Base-by-base conservation (phyloP, 352 stramenopile species). In the Pythium scleroteichum region DNA sequence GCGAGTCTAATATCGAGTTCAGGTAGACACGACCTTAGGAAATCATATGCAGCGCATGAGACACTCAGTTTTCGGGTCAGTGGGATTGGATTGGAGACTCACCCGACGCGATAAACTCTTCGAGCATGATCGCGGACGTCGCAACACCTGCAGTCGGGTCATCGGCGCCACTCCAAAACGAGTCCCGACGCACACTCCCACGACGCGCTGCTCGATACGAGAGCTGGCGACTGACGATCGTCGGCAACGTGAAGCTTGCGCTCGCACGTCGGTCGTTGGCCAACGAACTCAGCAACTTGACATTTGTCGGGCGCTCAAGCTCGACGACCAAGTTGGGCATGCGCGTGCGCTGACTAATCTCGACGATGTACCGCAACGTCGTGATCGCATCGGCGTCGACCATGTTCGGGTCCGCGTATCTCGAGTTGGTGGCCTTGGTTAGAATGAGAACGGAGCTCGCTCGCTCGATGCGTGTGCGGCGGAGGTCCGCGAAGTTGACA, bases 361-460 rank as follows among this genome's bases (percentile, higher is more conserved):
- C 84, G 14, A 93, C 74, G 22, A 93, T 93, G 53, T 89, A 91
- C 1, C 81, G 79, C 59, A 93, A 69, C 27, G 80, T 89, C 6
- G 84, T 93, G 62, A 93, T 93, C 10, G 84, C 84, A 49, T 93
- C 78, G 5, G 84, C 81, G 42, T 93, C 84, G 6, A 93, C 72
- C 84, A 93, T 93, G 50, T 93, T 93, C 6, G 79, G 74, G 44
- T 93, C 84, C 0, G 81, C 73, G 54, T 89, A 93, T 41, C 68
- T 62, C 8, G 71, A 71, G 41, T 78, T 71, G 0, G 72, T 84
- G 4, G 75, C 54, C 22, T 74, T 67, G 5, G 79, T 87, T 33
- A 91, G 70, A 41, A 93, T 85, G 33, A 93, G 62, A 32, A 93
- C 79, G 0, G 79, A 81, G 10, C 70, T 76, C 17, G 78, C 78